Evolutionary conservation across 371 early-diverging fungal genomes (phyloP).

Genomic region (Funneliformis caledonium): DNA sequence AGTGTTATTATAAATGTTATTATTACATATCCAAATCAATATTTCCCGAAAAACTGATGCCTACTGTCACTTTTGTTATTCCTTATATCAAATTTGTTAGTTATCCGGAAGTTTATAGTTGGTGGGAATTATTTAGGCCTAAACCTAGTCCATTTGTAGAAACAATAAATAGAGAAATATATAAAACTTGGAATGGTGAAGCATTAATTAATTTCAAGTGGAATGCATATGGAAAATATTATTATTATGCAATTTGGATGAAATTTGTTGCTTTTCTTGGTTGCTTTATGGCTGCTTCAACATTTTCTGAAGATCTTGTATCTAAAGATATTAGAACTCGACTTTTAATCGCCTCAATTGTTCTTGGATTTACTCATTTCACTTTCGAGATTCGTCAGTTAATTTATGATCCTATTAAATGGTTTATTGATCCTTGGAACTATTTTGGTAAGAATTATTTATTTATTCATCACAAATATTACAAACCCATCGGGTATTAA

Average conservation of each 20-base stretch:
- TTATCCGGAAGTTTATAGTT: no score
- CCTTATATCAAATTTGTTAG: no score
- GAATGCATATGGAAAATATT: background rate
- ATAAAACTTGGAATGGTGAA: constrained; percentile 16
- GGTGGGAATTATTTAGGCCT: no score
- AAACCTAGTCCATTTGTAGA: background rate
- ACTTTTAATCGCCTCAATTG: background rate
- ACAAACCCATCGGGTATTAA: no score
- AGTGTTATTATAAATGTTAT: no score
- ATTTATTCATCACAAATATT: background rate
- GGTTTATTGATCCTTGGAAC: constrained; percentile 7
- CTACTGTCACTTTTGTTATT: no score
- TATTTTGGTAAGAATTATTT: constrained; percentile 5
- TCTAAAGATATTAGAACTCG: no score
- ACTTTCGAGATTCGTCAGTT: background rate
- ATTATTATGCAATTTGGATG: background rate
- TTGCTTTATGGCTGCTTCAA: background rate
- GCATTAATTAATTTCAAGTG: constrained; percentile 24
- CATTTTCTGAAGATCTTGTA: background rate
- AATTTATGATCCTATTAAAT: background rate
- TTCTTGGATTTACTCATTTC: background rate
- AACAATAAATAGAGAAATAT: background rate
- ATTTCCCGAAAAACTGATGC: no score
- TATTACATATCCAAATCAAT: no score
- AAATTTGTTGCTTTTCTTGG: background rate